Base-by-base conservation (phyloP, 352 stramenopile species). In the Globisporangium splendens region DNA sequence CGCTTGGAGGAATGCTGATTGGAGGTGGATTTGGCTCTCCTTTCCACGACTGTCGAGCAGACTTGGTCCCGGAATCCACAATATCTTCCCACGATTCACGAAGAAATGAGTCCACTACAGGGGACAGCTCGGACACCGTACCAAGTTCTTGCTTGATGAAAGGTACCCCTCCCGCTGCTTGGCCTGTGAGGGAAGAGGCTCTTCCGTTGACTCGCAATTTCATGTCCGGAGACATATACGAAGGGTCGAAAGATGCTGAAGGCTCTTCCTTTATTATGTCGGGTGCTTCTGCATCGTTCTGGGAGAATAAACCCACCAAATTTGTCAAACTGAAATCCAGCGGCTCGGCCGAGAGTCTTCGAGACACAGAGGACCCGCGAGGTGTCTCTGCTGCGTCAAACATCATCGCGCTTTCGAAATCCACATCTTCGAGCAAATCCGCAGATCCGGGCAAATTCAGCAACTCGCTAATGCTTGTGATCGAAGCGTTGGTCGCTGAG, bases 371-470 rank as follows among this genome's bases (percentile, higher is more conserved):
- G 21, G n/a, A 13, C 0, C 31, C 38, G 15, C 33, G 42, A 1
- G 44, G n/a, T 1, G 52, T 54, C n/a, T 49, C 49, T 1, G 50
- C 15, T 21, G 70, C 66, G 39, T 85, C 75, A 11, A 89, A 65
- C 73, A 89, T 66, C 70, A 87, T 83, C 21, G 77, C 83, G 64
- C 69, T 83, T 63, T 86, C 77, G 46, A 87, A 79, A 48, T 87
- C 79, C 28, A 73, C 73, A 63, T 86, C 79, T 44, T 86, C 66
- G 12, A 87, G 68, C 41, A 86, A 51, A 52, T 85, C 76, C 39
- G 76, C 67, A 21, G 74, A 62, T 8, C 66, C 51, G 0, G 75
- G 61, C n/a, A 87, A 50, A 31, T 74, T 79, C 21, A 85, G 68
- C 28, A 82, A 61, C 12, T 85, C 74, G 33, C 61, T 63, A 44